Conservation (phyloP, 2,329 filamentous ascomycete species). For the Monosporascus cannonballus region DNA sequence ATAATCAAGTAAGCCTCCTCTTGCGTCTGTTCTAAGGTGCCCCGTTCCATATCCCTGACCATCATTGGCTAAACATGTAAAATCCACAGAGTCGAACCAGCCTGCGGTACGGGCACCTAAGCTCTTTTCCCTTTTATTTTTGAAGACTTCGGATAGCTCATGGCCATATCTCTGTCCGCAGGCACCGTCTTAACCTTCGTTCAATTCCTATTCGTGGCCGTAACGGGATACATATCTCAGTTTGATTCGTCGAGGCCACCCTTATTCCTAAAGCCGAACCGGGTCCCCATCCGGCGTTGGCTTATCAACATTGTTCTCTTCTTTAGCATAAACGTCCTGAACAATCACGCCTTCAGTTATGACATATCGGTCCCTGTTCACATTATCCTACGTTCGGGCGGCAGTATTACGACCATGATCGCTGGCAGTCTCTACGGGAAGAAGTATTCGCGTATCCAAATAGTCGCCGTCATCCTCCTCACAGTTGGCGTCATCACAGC, state of each 20-base stretch:
- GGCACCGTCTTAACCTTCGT: slow-evolving; percentile 84
- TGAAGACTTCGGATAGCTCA: slow-evolving; percentile 1
- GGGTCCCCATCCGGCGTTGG: slow-evolving; percentile 81
- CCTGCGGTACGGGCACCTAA: slow-evolving; percentile 56
- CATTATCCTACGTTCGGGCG: slow-evolving; percentile 91
- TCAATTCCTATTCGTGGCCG: slow-evolving; percentile 77
- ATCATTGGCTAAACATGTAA: slow-evolving; percentile 7
- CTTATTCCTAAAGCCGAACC: slow-evolving; percentile 69
- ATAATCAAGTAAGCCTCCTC: slow-evolving; percentile 73
- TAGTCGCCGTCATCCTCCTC: slow-evolving; percentile 74
- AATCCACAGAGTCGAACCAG: slow-evolving; percentile 64
- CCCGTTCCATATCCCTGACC: slow-evolving; percentile 8
- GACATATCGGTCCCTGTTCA: slow-evolving; percentile 94
- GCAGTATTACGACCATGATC: slow-evolving; percentile 90
- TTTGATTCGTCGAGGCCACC: slow-evolving; percentile 62
- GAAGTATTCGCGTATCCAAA: slow-evolving; percentile 72
- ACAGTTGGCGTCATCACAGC: slow-evolving; percentile 82
- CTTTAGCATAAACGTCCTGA: slow-evolving; percentile 88
- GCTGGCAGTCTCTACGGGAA: slow-evolving; percentile 87
- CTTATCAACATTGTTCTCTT: slow-evolving; percentile 83
- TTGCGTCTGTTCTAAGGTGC: slow-evolving; percentile 6
- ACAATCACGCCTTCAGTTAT: slow-evolving; percentile 97
- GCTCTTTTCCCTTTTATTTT: not conserved
- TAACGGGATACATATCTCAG: slow-evolving; percentile 71
- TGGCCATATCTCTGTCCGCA: slow-evolving; percentile 26